phyloP scores from a whole-genome alignment of 768 basidiomycete genomes.

The Crucibulum laeve region DNA sequence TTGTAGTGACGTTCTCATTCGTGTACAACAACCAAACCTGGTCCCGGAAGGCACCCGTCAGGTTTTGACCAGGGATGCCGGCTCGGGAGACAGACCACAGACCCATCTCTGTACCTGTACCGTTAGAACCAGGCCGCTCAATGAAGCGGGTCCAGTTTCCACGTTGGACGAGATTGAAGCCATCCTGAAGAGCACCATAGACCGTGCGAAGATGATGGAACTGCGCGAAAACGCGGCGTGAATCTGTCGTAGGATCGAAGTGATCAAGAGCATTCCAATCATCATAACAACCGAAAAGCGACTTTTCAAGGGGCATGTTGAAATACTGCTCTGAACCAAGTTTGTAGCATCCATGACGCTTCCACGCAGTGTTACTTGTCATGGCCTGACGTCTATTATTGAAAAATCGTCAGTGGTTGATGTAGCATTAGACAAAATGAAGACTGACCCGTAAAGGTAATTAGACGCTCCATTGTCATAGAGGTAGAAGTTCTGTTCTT shows the following conservation, averaged over 20 bases:
- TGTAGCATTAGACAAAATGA: background rate
- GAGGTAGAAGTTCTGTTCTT: conserved; percentile 88
- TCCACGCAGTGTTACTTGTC: conserved; percentile 82
- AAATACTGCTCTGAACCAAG: conserved; percentile 92
- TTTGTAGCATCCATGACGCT: conserved; percentile 87
- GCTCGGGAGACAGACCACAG: conserved; percentile 79
- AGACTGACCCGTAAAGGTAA: conserved; percentile 79
- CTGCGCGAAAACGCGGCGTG: conserved; percentile 68
- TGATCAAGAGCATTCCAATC: conserved; percentile 93
- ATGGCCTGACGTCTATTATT: conserved; percentile 86
- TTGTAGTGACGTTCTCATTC: conserved; percentile 75
- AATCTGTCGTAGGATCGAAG: conserved; percentile 85
- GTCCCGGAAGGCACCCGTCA: conserved; percentile 55
- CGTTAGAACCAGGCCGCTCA: conserved; percentile 81
- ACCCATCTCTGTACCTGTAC: conserved; percentile 79
- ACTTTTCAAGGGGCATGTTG: conserved; percentile 83
- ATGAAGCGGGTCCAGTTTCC: conserved; percentile 84
- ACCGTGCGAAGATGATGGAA: conserved; percentile 64
- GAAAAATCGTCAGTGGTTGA: conserved; percentile 1
- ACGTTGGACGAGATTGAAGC: conserved; percentile 76
- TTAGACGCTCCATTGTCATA: conserved; percentile 88
- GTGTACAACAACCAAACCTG: conserved; percentile 84
- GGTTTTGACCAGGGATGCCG: conserved; percentile 55
- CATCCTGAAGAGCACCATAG: conserved; percentile 80
- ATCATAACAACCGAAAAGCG: conserved; percentile 80